phyloP scores from a whole-genome alignment of 2,329 filamentous ascomycete genomes.

The Arthrocladium fulminans region DNA sequence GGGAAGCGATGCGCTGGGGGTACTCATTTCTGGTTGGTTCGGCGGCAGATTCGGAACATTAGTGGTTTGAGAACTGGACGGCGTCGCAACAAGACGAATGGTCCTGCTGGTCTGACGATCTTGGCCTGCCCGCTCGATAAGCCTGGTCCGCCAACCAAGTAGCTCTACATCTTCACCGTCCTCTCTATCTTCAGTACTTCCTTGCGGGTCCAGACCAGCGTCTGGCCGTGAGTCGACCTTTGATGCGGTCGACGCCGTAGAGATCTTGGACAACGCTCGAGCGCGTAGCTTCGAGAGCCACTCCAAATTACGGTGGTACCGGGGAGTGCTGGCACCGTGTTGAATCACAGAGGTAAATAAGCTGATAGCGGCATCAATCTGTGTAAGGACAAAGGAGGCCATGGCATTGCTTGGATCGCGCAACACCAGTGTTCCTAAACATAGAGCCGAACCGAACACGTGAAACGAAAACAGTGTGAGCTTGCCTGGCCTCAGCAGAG shows the following conservation, averaged over 20 bases:
- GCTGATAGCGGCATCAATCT: constrained; percentile 9
- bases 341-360: constrained; percentile 11
- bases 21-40: no score
- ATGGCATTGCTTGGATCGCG: constrained; percentile 9
- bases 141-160: constrained; percentile 13
- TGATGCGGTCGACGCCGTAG: neutral
- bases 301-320: constrained; percentile 9
- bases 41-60: neutral
- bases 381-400: constrained; percentile 9
- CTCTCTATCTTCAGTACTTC: constrained; percentile 8
- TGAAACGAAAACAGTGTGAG: no score
- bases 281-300: constrained; percentile 11
- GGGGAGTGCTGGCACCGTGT: constrained; percentile 7
- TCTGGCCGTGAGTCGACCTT: no score
- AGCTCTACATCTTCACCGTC: constrained; percentile 11
- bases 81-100: constrained; percentile 5
- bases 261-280: constrained; percentile 10
- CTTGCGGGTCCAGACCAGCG: no score
- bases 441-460: constrained; percentile 11
- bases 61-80: constrained; percentile 2
- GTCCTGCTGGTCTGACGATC: constrained; percentile 8
- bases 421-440: constrained; percentile 10
- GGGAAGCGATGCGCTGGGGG: neutral
- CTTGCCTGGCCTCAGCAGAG: no score
- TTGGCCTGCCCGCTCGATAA: constrained; percentile 11